phyloP scores from a whole-genome alignment of 805 yeast species.

The Ogataea nakhonphanomensis region DNA sequence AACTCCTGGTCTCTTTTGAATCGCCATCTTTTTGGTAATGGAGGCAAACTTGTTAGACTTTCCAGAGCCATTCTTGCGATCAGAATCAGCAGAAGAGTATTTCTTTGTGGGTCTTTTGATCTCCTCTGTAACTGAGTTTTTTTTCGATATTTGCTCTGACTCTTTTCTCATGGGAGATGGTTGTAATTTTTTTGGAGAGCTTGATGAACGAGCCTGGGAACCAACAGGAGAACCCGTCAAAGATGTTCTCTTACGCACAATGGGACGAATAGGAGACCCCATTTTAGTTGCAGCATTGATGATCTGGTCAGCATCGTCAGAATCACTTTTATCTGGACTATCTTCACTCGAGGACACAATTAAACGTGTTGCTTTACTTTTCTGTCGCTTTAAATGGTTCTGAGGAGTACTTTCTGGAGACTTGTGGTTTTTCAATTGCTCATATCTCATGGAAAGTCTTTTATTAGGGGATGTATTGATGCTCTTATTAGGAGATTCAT shows the following conservation, averaged over 20 bases:
- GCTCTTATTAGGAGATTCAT: constrained; percentile 22
- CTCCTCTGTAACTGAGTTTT: neutral
- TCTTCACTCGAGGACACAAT: constrained; percentile 9
- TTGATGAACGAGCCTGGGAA: constrained; percentile 3
- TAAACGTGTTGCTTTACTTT: constrained; percentile 1
- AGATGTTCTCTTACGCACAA: constrained; percentile 16
- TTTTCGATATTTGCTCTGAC: neutral
- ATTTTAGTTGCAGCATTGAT: constrained; percentile 28
- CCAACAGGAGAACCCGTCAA: constrained; percentile 20
- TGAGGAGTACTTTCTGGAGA: constrained; percentile 4
- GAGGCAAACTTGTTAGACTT: constrained; percentile 12
- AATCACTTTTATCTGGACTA: constrained; percentile 10
- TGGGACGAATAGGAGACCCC: constrained; percentile 30
- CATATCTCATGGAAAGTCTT: constrained; percentile 15
- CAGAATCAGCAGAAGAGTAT: neutral
- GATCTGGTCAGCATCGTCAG: constrained; percentile 30
- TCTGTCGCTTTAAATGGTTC: neutral
- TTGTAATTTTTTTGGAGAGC: constrained; percentile 10
- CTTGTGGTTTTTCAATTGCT: constrained; percentile 10
- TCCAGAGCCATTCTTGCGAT: no score
- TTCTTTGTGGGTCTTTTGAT: neutral
- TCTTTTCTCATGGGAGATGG: constrained; percentile 24
- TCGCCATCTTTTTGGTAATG: constrained; percentile 30
- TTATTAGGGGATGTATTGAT: constrained; percentile 17
- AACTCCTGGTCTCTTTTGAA: constrained; percentile 20